Conservation (phyloP, 192 early-diverging fungal species). For the Coemansia sp. region DNA sequence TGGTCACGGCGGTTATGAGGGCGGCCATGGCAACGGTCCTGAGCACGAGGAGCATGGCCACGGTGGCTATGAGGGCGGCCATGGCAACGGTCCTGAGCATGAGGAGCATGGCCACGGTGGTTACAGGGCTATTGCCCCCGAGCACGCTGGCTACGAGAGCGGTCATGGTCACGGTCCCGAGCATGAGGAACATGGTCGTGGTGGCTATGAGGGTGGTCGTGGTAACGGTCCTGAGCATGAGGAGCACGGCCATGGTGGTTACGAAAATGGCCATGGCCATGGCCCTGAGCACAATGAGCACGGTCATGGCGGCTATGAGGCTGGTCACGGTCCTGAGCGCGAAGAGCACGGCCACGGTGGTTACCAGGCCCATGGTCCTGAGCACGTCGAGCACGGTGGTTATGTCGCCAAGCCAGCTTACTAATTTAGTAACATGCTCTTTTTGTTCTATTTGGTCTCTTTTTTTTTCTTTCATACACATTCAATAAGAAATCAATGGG, state of each 20-base stretch:
- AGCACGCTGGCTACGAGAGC: slow-evolving; percentile 6
- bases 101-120: slow-evolving; percentile 11
- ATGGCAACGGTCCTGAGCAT: slow-evolving; percentile 13
- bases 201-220: slow-evolving; percentile 11
- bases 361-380: slow-evolving; percentile 16
- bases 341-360: slow-evolving; percentile 14
- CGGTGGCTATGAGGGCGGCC: slow-evolving; percentile 18
- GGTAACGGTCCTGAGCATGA: slow-evolving; percentile 13
- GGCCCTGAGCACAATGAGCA: slow-evolving; percentile 17
- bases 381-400: slow-evolving; percentile 10
- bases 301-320: slow-evolving; percentile 13
- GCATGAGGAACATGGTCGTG: slow-evolving; percentile 9
- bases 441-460: too few species aligned
- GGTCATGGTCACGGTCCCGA: slow-evolving; percentile 5
- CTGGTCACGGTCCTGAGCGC: slow-evolving; percentile 13
- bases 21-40: slow-evolving; percentile 9
- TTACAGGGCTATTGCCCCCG: slow-evolving; percentile 11
- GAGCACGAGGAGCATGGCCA: slow-evolving; percentile 13
- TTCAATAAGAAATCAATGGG: too few species aligned
- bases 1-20: slow-evolving; percentile 2
- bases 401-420: slow-evolving; percentile 12
- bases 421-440: slow-evolving; percentile 4
- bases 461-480: background rate
- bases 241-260: slow-evolving; percentile 17
- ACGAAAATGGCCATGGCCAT: slow-evolving; percentile 7